Conservation (phyloP, 495 filamentous ascomycete species). For the Penicillium waksmanii region DNA sequence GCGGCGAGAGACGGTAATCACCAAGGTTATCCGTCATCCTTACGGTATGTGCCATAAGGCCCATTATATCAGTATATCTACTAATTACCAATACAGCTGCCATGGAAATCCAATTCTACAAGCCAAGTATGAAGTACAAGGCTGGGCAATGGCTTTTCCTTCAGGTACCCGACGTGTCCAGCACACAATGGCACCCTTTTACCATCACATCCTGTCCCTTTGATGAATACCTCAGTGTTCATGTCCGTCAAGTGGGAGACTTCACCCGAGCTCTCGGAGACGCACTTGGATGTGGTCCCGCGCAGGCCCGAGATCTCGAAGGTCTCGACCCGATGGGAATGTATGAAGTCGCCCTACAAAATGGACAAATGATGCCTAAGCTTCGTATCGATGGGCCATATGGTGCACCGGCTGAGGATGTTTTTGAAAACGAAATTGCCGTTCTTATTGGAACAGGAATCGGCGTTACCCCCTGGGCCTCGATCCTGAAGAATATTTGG, state of each 20-base stretch:
- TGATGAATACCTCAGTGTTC: conserved; percentile 90
- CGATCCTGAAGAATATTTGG: conserved; percentile 98
- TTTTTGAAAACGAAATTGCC: conserved; percentile 98
- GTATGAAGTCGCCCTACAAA: conserved; percentile 96
- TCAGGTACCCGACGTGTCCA: conserved; percentile 85
- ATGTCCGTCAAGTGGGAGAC: conserved; percentile 95
- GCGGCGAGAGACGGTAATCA: conserved; percentile 81
- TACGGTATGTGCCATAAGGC: conserved; percentile 67
- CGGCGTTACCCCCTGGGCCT: conserved; percentile 96
- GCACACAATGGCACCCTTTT: conserved; percentile 96
- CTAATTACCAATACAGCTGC: conserved; percentile 61
- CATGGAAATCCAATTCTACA: conserved; percentile 95
- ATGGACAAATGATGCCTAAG: conserved; percentile 85
- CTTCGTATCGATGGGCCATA: conserved; percentile 95
- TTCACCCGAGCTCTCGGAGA: conserved; percentile 89
- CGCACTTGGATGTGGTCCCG: conserved; percentile 85
- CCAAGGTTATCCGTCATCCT: conserved; percentile 93
- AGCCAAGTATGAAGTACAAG: conserved; percentile 97
- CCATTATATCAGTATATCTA: background rate
- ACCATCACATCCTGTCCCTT: conserved; percentile 99
- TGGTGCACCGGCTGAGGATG: conserved; percentile 87
- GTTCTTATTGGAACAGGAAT: conserved; percentile 97
- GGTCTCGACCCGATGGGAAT: conserved; percentile 91
- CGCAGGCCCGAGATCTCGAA: conserved; percentile 84
- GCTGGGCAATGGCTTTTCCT: conserved; percentile 97